Conservation (phyloP, 768 basidiomycete genomes). For the Phanerodontia chrysosporium region DNA sequence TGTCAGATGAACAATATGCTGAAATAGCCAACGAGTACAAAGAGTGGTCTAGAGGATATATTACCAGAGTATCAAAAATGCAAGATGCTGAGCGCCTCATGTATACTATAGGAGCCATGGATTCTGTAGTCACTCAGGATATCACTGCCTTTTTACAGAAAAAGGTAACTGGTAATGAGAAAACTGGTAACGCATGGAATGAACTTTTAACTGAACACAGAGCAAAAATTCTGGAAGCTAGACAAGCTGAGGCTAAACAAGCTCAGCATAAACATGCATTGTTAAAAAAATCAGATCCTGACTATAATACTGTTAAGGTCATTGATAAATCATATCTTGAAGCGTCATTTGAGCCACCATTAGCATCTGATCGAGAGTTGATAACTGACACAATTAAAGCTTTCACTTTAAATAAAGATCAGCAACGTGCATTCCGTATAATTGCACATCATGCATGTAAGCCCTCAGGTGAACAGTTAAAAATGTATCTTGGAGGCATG, state of each 20-base stretch:
- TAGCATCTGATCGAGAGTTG: neutral
- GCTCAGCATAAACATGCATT: neutral
- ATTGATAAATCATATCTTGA: slow-evolving; percentile 3
- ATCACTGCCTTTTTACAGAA: no score
- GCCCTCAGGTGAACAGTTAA: slow-evolving; percentile 6
- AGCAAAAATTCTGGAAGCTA: neutral
- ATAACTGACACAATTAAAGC: neutral
- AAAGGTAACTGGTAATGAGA: neutral
- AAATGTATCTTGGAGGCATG: slow-evolving; percentile 22
- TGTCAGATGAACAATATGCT: neutral
- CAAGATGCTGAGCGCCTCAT: neutral
- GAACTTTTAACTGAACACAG: neutral
- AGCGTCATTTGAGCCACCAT: neutral
- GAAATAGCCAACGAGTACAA: neutral
- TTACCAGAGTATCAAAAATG: neutral
- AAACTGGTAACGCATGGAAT: neutral
- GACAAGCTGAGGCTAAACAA: neutral
- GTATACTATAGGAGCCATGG: neutral
- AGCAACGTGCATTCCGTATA: slow-evolving; percentile 17
- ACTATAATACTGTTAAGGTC: slow-evolving; percentile 2
- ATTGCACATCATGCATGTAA: slow-evolving; percentile 15
- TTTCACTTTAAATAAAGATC: slow-evolving; percentile 18
- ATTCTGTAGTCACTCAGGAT: neutral
- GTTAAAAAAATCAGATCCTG: no score
- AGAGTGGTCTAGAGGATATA: neutral